Percentiles rank a stretch among this genome's conserved stretches.
phyloP scores from a whole-genome alignment of 2,329 filamentous ascomycete species.

The Metarhizium anisopliae region DNA sequence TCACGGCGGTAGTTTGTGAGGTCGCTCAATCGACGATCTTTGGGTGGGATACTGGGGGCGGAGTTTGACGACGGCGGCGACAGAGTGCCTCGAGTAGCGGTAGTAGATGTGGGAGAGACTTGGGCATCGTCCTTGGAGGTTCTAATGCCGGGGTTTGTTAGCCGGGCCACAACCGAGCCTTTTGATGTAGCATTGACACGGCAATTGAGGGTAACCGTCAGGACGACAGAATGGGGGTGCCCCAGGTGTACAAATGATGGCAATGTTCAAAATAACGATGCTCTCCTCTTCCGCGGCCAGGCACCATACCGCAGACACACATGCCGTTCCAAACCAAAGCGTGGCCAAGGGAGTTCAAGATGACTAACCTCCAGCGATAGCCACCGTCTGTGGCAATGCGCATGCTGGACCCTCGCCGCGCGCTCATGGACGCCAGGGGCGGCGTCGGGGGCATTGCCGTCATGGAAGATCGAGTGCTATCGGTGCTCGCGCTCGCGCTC shows the following conservation, averaged over 20 bases:
- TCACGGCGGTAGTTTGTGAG: conserved; percentile 65
- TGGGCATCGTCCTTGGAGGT: conserved; percentile 29
- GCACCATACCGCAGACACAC: no score
- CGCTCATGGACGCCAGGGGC: conserved; percentile 19
- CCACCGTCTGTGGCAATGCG: conserved; percentile 31
- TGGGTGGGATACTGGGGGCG: conserved; percentile 30
- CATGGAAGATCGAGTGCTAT: conserved; percentile 57
- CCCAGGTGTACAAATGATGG: no score
- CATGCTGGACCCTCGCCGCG: conserved; percentile 16
- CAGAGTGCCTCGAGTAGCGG: conserved; percentile 33
- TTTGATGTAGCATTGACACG: not conserved
- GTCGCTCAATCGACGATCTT: conserved; percentile 49
- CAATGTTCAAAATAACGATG: no score
- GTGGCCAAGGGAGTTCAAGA: not conserved
- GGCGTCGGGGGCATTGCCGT: conserved; percentile 46
- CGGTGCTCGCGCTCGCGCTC: conserved; percentile 43
- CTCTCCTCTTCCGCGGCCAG: no score
- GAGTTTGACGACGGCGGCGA: conserved; percentile 33
- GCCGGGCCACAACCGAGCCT: not conserved
- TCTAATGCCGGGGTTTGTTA: conserved; percentile 11
- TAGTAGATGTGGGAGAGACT: conserved; percentile 40
- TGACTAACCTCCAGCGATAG: conserved; percentile 27
- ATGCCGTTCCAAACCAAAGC: no score
- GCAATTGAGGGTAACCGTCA: not conserved
- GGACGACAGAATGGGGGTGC: not conserved